Percentiles rank a stretch among this genome's conserved stretches.
Conservation (phyloP, 2,329 filamentous ascomycete genomes). For the Fusarium virguliforme region DNA sequence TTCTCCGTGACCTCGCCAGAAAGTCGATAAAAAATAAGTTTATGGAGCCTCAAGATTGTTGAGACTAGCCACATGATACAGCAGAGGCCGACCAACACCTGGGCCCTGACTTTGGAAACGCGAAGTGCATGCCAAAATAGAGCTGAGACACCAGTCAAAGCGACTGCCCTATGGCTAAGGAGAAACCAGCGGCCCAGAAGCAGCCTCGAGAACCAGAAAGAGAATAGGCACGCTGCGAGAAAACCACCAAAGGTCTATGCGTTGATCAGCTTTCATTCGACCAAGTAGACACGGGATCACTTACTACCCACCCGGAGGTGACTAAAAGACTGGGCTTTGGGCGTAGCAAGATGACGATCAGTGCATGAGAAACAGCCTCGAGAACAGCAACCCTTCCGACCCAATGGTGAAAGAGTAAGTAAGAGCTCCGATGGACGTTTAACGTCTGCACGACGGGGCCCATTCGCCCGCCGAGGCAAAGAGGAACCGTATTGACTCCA, state of each 20-base stretch:
- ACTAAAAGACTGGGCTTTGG: not conserved
- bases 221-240: not conserved
- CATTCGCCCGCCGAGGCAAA: conserved; percentile 21
- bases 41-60: not conserved
- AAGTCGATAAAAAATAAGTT: conserved; percentile 6
- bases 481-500: conserved; percentile 12
- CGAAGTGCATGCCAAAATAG: conserved; percentile 15
- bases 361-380: conserved; percentile 12
- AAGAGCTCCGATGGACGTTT: conserved; percentile 27
- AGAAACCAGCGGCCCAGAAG: conserved; percentile 7
- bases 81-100: conserved; percentile 4
- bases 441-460: conserved; percentile 16
- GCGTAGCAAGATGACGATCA: conserved; percentile 3
- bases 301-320: conserved; percentile 14
- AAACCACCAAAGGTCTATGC: conserved; percentile 12
- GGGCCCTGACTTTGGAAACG: not conserved
- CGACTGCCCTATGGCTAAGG: not conserved
- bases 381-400: conserved; percentile 20
- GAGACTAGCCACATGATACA: no score
- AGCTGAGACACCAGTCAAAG: not conserved
- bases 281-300: not conserved
- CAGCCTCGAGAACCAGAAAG: not conserved
- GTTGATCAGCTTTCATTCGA: not conserved
- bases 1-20: conserved; percentile 9
- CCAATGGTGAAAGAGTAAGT: conserved; percentile 25